These are phyloP conservation scores for Vanrija pseudolonga DNA, from an alignment of 1,284 basidiomycete species.

Conservation along the genomic window DNA sequence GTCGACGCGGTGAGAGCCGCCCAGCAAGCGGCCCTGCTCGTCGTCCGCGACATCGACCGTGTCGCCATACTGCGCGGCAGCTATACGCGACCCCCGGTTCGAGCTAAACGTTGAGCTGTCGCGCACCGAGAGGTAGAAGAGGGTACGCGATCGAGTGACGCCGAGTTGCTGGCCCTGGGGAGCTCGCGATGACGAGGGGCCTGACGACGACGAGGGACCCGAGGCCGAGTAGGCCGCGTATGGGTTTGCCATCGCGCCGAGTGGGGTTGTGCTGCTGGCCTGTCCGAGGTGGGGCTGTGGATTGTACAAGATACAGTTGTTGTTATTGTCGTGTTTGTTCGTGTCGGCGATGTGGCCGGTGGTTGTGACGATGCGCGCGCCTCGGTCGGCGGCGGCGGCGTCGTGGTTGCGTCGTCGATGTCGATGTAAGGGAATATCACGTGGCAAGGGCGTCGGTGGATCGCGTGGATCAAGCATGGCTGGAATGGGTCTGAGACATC, in stretches of 20 bases:
- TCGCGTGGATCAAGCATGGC: too few relatives aligned
- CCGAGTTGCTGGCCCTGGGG: constrained; percentile 14
- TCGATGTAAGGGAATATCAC: not conserved
- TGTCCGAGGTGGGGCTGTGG: too few relatives aligned
- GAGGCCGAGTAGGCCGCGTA: not conserved
- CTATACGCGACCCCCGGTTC: constrained; percentile 32
- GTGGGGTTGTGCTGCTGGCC: too few relatives aligned
- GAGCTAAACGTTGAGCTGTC: constrained; percentile 63
- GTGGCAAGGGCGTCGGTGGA: too few relatives aligned
- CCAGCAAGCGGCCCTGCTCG: constrained; percentile 70
- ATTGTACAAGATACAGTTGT: too few relatives aligned
- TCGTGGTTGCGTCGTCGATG: not conserved
- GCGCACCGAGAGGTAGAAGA: constrained; percentile 91
- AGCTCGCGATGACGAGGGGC: too few relatives aligned
- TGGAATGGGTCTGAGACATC: too few relatives aligned
- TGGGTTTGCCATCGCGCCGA: constrained; percentile 4
- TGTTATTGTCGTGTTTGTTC: too few relatives aligned
- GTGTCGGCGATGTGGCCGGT: too few relatives aligned
- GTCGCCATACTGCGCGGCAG: constrained; percentile 42
- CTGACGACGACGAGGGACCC: too few relatives aligned
- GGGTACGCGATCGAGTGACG: constrained; percentile 77
- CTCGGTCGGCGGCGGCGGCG: not conserved
- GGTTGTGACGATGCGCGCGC: too few relatives aligned
- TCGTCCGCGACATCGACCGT: constrained; percentile 55
- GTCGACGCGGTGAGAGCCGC: constrained; percentile 52